Evolutionary conservation across 495 filamentous ascomycete genomes (phyloP), one percentile per base, ranked within the genome.

Genomic region (Staphylotrichum tortipilum): DNA sequence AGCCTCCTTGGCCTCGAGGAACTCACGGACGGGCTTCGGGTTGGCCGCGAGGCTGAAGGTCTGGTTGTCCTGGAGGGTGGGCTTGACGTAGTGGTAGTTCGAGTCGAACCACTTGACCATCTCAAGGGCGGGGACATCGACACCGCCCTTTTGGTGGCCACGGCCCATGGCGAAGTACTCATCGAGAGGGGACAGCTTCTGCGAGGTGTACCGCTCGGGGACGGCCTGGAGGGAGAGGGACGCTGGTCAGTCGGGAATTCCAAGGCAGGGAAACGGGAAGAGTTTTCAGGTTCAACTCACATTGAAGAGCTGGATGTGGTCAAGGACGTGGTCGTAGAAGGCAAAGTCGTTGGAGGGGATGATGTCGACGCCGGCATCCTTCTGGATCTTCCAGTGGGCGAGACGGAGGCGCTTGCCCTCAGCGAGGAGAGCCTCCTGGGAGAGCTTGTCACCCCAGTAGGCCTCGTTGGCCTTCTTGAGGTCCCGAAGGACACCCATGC

Each of bases 41-140:
- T 86, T 79, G 50, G 78, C 66, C 54, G 76, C 72, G 45, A 98
- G 88, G 70, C 86, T 86, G 84, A 97, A 98, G 55, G 78, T 80
- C 80, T 98, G 92, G 78, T 85, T 83, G 73, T 96, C 85, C 71
- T 94, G 86, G 49, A 98, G 79, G 51, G 92, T 95, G 50, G 92
- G 92, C 81, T 96, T 96, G 72, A 97, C 92, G 76, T 97, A 97
- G 80, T 98, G 92, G 82, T 98, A 98, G 84, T 98, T 98, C 57
- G 88, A 94, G 79, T 98, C 92, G 69, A 98, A 98, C 92, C 94
- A 98, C 77, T 98, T 98, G 47, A 98, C 92, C 92, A 98, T 98
- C 78, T 98, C 92, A 68, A 97, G 77, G 62, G 75, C 77, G 41
- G 91, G 90, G 60, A 98, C 92, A 75, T 98, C 92, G 56, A 98